Evolutionary conservation across 2,329 filamentous ascomycete species (phyloP).

Genomic region (Xylariales sp.): DNA sequence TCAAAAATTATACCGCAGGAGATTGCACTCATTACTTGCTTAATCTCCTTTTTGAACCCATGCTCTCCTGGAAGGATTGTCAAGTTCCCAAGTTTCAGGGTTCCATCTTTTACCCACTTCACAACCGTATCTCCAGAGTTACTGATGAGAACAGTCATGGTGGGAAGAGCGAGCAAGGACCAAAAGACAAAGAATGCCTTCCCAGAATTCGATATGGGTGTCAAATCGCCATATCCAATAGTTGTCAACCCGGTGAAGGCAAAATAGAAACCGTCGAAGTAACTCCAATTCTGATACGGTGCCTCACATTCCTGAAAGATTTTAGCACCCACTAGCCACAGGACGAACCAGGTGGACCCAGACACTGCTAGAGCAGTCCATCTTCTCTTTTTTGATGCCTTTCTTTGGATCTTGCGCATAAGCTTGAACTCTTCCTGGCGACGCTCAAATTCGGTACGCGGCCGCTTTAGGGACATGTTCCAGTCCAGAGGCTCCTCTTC

Average conservation of each 20-base stretch:
- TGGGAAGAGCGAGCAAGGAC: constrained; percentile 80
- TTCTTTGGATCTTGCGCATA: constrained; percentile 75
- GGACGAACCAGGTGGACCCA: constrained; percentile 59
- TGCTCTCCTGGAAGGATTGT: constrained; percentile 58
- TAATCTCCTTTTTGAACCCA: constrained; percentile 40
- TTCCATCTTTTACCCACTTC: constrained; percentile 50
- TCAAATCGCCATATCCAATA: constrained; percentile 80
- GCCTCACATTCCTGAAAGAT: constrained; percentile 59
- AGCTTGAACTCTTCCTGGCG: constrained; percentile 69
- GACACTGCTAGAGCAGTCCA: constrained; percentile 73
- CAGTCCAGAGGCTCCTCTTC: constrained; percentile 11
- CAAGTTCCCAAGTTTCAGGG: constrained; percentile 51
- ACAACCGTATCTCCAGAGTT: constrained; percentile 84
- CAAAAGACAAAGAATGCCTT: constrained; percentile 92
- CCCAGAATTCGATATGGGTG: constrained; percentile 72
- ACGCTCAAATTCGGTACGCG: constrained; percentile 48
- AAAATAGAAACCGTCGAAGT: constrained; percentile 83
- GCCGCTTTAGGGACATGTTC: constrained; percentile 11
- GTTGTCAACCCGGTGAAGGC: constrained; percentile 79
- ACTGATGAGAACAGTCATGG: constrained; percentile 81
- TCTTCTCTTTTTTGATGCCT: constrained; percentile 59
- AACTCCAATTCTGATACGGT: constrained; percentile 59
- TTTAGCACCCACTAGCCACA: constrained; percentile 78
- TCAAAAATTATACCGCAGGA: constrained; percentile 40
- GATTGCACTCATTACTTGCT: constrained; percentile 35